Evolutionary conservation across 345 rosid species (phyloP).

Genomic region (Arabis alpina): DNA sequence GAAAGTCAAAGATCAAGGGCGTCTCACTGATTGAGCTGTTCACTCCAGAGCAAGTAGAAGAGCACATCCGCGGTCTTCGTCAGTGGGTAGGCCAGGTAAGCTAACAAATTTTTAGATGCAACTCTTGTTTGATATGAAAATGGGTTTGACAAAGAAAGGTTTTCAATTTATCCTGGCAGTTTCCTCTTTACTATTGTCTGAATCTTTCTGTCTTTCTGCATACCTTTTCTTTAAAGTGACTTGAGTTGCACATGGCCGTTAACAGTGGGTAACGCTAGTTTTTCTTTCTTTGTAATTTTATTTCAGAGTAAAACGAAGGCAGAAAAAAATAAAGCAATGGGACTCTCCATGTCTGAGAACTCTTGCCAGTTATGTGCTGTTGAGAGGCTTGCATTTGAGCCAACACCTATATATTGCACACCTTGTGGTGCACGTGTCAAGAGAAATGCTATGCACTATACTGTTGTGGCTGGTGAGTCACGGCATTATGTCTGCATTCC

Average conservation of each 20-base stretch:
- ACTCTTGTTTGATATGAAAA: constrained; percentile 31
- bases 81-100: constrained; percentile 99
- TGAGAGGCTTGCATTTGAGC: constrained; percentile 98
- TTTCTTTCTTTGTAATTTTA: constrained; percentile 29
- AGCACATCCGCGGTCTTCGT: constrained; percentile 90
- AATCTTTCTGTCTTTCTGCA: constrained; percentile 15
- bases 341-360: constrained; percentile 93
- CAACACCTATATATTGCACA: constrained; percentile 94
- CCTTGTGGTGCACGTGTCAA: constrained; percentile 96
- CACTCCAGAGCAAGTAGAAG: constrained; percentile 96
- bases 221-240: background rate
- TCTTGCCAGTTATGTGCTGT: constrained; percentile 99
- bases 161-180: constrained; percentile 8
- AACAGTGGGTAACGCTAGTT: constrained; percentile 22
- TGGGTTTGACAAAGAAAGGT: constrained; percentile 21
- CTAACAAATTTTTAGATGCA: constrained; percentile 10
- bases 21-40: constrained; percentile 91
- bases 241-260: constrained; percentile 8
- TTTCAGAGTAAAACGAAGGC: constrained; percentile 93
- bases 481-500: constrained; percentile 93
- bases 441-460: constrained; percentile 94
- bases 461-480: constrained; percentile 88
- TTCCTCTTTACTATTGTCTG: constrained; percentile 14
- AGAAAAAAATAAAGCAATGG: constrained; percentile 97
- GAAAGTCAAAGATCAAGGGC: constrained; percentile 94